phyloP scores from a whole-genome alignment of 176 grass and related monocot species.

The Thinopyrum elongatum region DNA sequence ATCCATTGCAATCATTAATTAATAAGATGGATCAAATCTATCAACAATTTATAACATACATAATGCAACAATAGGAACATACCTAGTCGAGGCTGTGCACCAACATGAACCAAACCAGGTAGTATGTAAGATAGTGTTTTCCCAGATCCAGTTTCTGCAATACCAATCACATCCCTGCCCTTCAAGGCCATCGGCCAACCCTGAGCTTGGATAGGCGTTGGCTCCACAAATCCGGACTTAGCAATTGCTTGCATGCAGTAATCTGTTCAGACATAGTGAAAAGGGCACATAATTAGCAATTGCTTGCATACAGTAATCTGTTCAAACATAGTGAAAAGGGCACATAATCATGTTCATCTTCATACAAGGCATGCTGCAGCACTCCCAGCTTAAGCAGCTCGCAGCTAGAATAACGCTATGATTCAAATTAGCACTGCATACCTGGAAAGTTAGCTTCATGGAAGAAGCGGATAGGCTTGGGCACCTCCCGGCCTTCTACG shows the following conservation, averaged over 20 bases:
- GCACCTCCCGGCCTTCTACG: slow-evolving; percentile 72
- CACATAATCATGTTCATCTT: not conserved
- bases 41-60: not conserved
- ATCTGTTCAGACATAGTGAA: slow-evolving; percentile 35
- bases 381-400: not conserved
- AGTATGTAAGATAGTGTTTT: slow-evolving; percentile 91
- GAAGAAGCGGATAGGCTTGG: slow-evolving; percentile 83
- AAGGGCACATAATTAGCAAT: slow-evolving; percentile 44
- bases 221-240: slow-evolving; percentile 78
- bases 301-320: slow-evolving; percentile 76
- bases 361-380: not conserved
- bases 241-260: slow-evolving; percentile 79
- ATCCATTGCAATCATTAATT: slow-evolving; percentile 18
- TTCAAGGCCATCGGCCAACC: slow-evolving; percentile 98
- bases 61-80: slow-evolving; percentile 27
- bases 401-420: not conserved
- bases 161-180: slow-evolving; percentile 91
- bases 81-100: slow-evolving; percentile 85
- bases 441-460: slow-evolving; percentile 93
- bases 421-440: not conserved
- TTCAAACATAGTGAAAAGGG: not conserved
- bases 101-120: slow-evolving; percentile 87
- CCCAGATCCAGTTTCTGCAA: slow-evolving; percentile 96
- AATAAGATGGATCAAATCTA: not conserved
- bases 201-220: slow-evolving; percentile 92